These are phyloP conservation scores for Penicillium crustosum DNA, from an alignment of 2,329 filamentous ascomycete species.

Conservation along the genomic window DNA sequence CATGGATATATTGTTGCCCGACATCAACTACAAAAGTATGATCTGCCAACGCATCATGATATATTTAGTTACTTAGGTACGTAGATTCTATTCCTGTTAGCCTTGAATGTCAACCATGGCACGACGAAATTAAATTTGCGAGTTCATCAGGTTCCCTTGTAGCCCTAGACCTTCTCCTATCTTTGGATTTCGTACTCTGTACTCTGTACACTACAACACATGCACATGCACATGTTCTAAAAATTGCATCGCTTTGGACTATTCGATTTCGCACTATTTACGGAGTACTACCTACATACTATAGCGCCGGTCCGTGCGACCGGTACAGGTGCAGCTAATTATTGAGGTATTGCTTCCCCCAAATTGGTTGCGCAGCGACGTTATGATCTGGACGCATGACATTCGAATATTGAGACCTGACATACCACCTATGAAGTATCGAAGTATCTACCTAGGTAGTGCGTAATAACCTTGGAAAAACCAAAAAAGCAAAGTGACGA, in stretches of 20 bases:
- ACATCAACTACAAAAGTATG: neutral
- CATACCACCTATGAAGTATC: neutral
- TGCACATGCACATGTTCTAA: neutral
- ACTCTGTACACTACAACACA: neutral
- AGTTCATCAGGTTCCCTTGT: neutral
- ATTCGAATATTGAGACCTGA: neutral
- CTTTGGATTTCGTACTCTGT: neutral
- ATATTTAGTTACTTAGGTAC: conserved; percentile 2
- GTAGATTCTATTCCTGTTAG: neutral
- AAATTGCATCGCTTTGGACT: neutral
- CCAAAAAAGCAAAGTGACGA: neutral
- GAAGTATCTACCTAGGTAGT: neutral
- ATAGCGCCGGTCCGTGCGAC: neutral
- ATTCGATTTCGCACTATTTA: neutral
- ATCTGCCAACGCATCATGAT: conserved; percentile 23
- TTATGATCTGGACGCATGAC: neutral
- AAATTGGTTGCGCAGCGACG: neutral
- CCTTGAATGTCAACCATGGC: conserved; percentile 18
- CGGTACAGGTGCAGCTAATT: neutral
- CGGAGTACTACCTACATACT: neutral
- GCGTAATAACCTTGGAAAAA: neutral
- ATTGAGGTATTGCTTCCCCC: conserved; percentile 2
- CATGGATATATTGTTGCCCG: conserved; percentile 18
- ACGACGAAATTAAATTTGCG: neutral
- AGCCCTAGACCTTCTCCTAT: neutral